These are phyloP conservation scores for Myriosclerotinia scirpicola DNA, from an alignment of 2,329 filamentous ascomycete species.

Conservation along the genomic window DNA sequence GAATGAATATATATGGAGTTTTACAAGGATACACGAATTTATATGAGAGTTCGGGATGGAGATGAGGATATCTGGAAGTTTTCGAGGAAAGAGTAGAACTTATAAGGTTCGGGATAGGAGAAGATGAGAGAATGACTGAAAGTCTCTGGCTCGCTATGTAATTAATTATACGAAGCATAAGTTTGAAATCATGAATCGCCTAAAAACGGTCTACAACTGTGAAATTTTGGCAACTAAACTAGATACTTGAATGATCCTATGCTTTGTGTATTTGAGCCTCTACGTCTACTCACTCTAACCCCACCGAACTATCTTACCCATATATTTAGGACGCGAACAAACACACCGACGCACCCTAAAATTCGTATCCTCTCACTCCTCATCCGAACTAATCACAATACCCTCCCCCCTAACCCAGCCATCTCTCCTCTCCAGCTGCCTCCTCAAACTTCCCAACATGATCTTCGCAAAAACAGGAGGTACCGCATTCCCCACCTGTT, in stretches of 20 bases:
- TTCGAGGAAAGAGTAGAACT: no score
- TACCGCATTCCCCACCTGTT: constrained; percentile 78
- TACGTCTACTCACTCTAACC: no score
- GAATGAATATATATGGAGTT: no score
- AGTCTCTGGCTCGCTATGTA: no score
- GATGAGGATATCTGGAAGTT: no score
- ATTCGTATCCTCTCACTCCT: neutral
- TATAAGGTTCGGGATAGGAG: no score
- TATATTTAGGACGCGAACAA: neutral
- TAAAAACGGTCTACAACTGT: neutral
- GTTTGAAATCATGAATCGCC: neutral
- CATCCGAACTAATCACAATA: neutral
- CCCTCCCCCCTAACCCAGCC: neutral
- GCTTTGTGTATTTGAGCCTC: neutral
- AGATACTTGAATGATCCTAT: no score
- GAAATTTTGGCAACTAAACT: neutral
- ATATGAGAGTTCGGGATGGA: no score
- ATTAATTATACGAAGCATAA: no score
- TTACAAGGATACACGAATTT: no score
- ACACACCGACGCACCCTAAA: neutral
- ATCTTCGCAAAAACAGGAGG: constrained; percentile 57
- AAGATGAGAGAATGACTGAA: no score
- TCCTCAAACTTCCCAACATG: constrained; percentile 25
- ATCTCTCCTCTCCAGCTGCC: constrained; percentile 27
- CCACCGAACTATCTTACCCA: neutral